Evolutionary conservation across 1,284 basidiomycete species (phyloP), one percentile per base, ranked within the genome.

Genomic region (Afroboletus lepidellus): DNA sequence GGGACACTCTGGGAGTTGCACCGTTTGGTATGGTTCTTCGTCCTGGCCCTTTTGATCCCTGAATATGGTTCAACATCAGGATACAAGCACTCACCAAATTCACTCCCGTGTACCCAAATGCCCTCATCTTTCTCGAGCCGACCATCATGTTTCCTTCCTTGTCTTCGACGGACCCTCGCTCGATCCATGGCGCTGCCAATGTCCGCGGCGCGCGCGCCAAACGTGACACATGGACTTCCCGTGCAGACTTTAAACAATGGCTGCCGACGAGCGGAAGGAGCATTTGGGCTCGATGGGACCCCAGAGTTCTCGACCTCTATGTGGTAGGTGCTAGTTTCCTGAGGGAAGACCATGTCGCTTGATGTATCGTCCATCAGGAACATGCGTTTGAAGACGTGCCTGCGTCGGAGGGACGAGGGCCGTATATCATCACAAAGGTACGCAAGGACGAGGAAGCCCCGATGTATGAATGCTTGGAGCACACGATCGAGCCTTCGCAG

Each of bases 371-470:
- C 16, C 16, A 8, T 3, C 43, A 66, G 64, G 62, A 67, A 51
- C 43, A 64, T 18, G 67, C 48, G 4, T 53, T 67, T 5, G 63
- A 69, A 34, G 63, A 67, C 6, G 44, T 52, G 41, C 34, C 23
- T 20, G 2, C 45, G 1, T 23, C 47, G 1, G 45, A 55, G 18
- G 56, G 53, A 3, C 36, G 37, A 15, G 55, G 16, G 11, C 32
- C 51, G 8, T 56, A 58, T 20, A 37, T 66, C 8, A 66, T 56
- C 5, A 53, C 67, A 6, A 59, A 30, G 9, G 4, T 67, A 23
- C 65, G 64, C 51, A 67, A 62, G n/a, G 64, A 70, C 20, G 69
- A 70, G n/a, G 66, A 67, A 37, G 52, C 69, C 3, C 30, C 48
- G 0, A 43, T 69, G 46, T 70, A 69, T 34, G n/a, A 45, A 2